Base-by-base conservation (phyloP, 2,329 filamentous ascomycete species). In the Cladophialophora immunda region DNA sequence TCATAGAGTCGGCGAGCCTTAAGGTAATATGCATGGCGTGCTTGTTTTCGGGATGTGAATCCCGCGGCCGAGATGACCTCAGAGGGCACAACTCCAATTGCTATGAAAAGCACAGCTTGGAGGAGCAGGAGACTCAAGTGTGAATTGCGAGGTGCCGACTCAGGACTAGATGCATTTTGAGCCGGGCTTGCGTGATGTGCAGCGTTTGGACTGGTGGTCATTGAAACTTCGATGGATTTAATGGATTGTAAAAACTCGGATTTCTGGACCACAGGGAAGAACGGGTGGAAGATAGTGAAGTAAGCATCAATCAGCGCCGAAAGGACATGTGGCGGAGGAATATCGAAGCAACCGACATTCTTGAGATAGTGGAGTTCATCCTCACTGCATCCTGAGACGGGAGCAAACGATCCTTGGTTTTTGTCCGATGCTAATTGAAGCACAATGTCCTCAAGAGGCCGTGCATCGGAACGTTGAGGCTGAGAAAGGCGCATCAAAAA, bases 61-160 rank as follows among this genome's bases (percentile, higher is more conserved):
- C 58, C 58, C 3, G 58, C 58, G 5, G 58, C 38, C 29, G 45
- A 38, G 19, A 60, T 30, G 29, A 60, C 19, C 38, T 52, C 34
- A 1, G 58, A 60, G 32, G 60, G 38, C 32, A 97, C 89, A 76
- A 94, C 97, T 0, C 93, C 92, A 2, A 91, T 91, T 0, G 91
- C 93, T 1, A 92, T 90, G 77, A 97, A 97, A 92, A 97, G 96
- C 74, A 97, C 90, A 9, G 93, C 92, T 76, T 97, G 94, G 78
- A 97, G 97, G 1, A 97, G 82, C 65, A 97, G 86, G 73, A 97
- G 81, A 80, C 94, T 97, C 73, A 93, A 36, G 17, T 36, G 17
- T n/a, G 41, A 22, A 29, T 60, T 8, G n/a, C n/a, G 13, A 30
- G 34, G 55, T n/a, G 34, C 36, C 27, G 3, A 15, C 8, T 22